Conservation (phyloP, 768 basidiomycete species). For the Kondoa malvinella region DNA sequence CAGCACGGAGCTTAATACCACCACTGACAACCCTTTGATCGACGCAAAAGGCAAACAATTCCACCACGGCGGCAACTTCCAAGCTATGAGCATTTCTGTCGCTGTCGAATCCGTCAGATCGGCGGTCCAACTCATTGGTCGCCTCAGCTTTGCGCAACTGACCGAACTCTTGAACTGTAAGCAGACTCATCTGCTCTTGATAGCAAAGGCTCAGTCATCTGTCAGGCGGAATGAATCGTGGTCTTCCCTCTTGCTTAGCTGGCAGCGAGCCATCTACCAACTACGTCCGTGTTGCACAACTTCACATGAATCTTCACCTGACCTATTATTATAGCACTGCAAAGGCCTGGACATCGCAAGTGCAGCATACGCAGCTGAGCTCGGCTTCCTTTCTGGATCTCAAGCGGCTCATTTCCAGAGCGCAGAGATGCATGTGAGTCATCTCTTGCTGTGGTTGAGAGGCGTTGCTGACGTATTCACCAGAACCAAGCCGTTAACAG, state of each 20-base stretch:
- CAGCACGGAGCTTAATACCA: constrained; percentile 63
- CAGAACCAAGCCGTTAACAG: constrained; percentile 85
- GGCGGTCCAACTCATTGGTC: constrained; percentile 51
- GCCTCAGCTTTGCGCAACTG: constrained; percentile 49
- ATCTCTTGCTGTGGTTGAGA: constrained; percentile 40
- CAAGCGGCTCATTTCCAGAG: constrained; percentile 70
- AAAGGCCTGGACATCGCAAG: constrained; percentile 74
- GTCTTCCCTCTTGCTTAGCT: constrained; percentile 46
- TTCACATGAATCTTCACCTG: neutral
- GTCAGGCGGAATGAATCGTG: constrained; percentile 53
- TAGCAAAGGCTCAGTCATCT: neutral
- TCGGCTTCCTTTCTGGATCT: constrained; percentile 65
- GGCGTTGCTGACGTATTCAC: constrained; percentile 36
- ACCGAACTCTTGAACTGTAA: constrained; percentile 50
- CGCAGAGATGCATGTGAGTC: constrained; percentile 80
- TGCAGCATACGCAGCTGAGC: constrained; percentile 64
- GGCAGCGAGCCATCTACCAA: constrained; percentile 20
- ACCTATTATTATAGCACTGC: constrained; percentile 46
- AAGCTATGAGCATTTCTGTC: constrained; percentile 52
- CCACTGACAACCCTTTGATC: constrained; percentile 74
- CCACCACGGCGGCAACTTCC: constrained; percentile 70
- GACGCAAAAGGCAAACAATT: constrained; percentile 49
- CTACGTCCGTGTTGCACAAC: neutral
- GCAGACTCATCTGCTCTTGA: neutral
- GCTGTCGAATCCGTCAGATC: constrained; percentile 75